Conservation (phyloP, 441 rosid species). For the Adansonia madagascariensis region DNA sequence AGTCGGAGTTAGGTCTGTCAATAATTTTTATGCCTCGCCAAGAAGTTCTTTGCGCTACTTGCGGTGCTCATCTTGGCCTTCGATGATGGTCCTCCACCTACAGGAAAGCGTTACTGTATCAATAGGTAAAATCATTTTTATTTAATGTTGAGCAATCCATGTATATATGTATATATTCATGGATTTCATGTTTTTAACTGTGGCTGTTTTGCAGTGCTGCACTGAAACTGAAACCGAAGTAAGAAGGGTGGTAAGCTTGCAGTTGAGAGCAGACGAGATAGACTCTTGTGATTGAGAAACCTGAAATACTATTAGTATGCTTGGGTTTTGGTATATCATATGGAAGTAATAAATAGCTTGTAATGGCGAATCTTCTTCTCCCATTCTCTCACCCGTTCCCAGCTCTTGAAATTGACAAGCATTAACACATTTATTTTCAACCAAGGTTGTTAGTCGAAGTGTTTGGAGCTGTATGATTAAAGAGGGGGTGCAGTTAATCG, state of each 20-base stretch:
- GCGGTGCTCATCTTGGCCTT: constrained; percentile 86
- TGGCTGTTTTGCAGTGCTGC: constrained; percentile 59
- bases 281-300: not conserved
- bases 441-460: too few relatives aligned
- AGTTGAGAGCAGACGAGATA: not conserved
- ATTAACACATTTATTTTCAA: too few relatives aligned
- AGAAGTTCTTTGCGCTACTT: constrained; percentile 70
- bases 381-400: too few relatives aligned
- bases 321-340: not conserved
- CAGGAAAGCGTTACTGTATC: constrained; percentile 81
- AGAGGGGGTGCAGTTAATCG: too few relatives aligned
- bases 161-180: not conserved
- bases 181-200: not conserved
- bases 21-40: constrained; percentile 91
- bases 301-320: not conserved
- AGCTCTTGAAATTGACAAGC: too few relatives aligned
- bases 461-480: too few relatives aligned
- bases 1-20: constrained; percentile 72
- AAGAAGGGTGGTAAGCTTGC: constrained; percentile 22
- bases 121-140: constrained; percentile 54
- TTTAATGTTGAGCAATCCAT: not conserved
- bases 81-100: constrained; percentile 85
- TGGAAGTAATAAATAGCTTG: not conserved
- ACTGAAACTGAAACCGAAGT: constrained; percentile 55
- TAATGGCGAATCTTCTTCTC: not conserved